These are phyloP conservation scores for Cystobasidium slooffiae DNA, from an alignment of 1,284 basidiomycete species.

Conservation along the genomic window DNA sequence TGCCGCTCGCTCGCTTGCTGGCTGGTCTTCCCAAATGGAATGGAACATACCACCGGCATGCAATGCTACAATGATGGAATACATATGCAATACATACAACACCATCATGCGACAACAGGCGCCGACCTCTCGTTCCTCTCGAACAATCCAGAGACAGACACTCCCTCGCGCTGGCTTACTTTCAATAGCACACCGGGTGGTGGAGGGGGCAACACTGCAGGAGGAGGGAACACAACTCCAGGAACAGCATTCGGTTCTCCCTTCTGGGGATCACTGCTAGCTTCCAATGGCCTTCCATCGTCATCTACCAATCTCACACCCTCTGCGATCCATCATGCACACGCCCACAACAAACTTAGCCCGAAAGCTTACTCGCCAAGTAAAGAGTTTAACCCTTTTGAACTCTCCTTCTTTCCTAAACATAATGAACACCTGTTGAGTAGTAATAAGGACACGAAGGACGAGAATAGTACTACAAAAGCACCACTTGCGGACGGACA, in stretches of 20 bases:
- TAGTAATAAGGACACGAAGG: background rate
- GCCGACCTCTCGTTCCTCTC: slow-evolving; percentile 41
- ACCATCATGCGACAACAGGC: slow-evolving; percentile 8
- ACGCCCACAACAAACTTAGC: background rate
- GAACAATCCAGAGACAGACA: slow-evolving; percentile 21
- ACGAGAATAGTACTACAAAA: background rate
- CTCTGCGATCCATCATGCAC: too few species aligned
- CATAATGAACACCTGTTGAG: slow-evolving; percentile 12
- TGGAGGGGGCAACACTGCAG: background rate
- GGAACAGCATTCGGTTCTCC: slow-evolving; percentile 42
- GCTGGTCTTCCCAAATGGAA: background rate
- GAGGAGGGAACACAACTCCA: slow-evolving; percentile 37
- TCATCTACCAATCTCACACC: too few species aligned
- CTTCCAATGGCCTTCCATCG: background rate
- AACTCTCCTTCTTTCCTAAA: slow-evolving; percentile 39
- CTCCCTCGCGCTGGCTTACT: slow-evolving; percentile 39
- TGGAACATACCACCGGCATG: slow-evolving; percentile 1
- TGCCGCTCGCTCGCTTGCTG: background rate
- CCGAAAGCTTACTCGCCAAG: slow-evolving; percentile 39
- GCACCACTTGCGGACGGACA: background rate
- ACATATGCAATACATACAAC: background rate
- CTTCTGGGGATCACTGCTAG: slow-evolving; percentile 35
- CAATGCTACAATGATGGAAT: background rate
- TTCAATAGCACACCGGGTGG: slow-evolving; percentile 31
- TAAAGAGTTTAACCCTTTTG: slow-evolving; percentile 41